These are phyloP conservation scores for Russula lepida DNA, from an alignment of 768 basidiomycete genomes.

Conservation along the genomic window DNA sequence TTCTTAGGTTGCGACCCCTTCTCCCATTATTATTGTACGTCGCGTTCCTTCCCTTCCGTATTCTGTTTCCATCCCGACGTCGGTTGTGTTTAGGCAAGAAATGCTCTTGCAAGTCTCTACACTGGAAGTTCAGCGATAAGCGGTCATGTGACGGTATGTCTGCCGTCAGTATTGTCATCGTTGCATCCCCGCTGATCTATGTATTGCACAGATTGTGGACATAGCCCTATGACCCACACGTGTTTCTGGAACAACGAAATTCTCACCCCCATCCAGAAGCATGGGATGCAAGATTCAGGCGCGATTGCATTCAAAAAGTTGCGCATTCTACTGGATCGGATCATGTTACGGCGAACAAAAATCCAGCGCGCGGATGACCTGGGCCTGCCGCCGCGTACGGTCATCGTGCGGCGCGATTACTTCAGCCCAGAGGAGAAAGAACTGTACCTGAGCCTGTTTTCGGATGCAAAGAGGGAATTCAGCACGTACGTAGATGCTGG, in stretches of 20 bases:
- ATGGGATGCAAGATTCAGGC: constrained; percentile 77
- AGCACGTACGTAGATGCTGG: constrained; percentile 84
- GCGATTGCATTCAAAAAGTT: constrained; percentile 85
- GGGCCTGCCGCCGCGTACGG: constrained; percentile 86
- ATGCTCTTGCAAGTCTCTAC: constrained; percentile 90
- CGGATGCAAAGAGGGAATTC: constrained; percentile 89
- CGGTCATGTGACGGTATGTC: constrained; percentile 71
- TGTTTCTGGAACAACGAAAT: constrained; percentile 99
- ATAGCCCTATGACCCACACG: constrained; percentile 82
- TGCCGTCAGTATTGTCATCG: neutral
- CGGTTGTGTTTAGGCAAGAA: constrained; percentile 53
- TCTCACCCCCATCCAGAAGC: constrained; percentile 88
- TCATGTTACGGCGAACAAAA: constrained; percentile 94
- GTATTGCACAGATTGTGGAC: constrained; percentile 68
- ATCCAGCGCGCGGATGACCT: constrained; percentile 94
- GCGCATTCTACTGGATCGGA: constrained; percentile 76
- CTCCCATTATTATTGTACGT: constrained; percentile 83
- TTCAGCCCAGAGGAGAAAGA: constrained; percentile 98
- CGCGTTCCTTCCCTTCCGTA: neutral
- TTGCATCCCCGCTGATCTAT: neutral
- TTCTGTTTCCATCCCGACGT: neutral
- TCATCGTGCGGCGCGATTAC: constrained; percentile 80
- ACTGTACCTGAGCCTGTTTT: constrained; percentile 82
- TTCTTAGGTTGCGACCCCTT: constrained; percentile 93
- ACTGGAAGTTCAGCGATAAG: constrained; percentile 88